phyloP scores from a whole-genome alignment of 2,329 filamentous ascomycete species.

The Colletotrichum plurivorum region DNA sequence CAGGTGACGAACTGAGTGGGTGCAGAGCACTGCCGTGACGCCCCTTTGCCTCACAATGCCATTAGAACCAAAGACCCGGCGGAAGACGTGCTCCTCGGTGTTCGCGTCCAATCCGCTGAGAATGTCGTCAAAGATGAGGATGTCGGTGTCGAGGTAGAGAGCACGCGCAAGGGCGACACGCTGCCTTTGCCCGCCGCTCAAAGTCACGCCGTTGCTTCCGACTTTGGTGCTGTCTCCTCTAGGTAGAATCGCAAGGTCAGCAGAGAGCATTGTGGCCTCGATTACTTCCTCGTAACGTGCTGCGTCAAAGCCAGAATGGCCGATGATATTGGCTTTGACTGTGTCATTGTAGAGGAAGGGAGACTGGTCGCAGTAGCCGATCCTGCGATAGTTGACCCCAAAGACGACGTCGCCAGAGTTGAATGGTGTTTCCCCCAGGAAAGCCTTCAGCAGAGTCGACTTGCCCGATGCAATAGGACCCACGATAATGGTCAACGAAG shows the following conservation, averaged over 20 bases:
- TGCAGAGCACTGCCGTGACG: conserved; percentile 53
- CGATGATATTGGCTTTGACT: conserved; percentile 56
- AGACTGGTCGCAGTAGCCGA: conserved; percentile 52
- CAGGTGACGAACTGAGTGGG: conserved; percentile 55
- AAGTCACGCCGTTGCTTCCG: conserved; percentile 57
- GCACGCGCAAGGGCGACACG: conserved; percentile 48
- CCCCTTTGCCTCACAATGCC: conserved; percentile 45
- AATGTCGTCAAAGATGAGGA: conserved; percentile 53
- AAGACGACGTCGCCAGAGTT: conserved; percentile 41
- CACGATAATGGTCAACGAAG: conserved; percentile 53
- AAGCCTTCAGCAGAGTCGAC: conserved; percentile 54
- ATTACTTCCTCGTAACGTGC: conserved; percentile 53
- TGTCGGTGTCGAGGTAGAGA: conserved; percentile 47
- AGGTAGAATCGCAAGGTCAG: conserved; percentile 50
- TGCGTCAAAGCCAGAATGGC: conserved; percentile 48
- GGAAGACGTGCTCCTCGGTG: conserved; percentile 51
- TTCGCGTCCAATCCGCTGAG: conserved; percentile 53
- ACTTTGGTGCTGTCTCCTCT: conserved; percentile 55
- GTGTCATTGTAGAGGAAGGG: conserved; percentile 52
- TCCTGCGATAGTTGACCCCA: conserved; percentile 21
- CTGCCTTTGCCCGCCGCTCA: conserved; percentile 57
- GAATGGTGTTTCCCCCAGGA: conserved; percentile 48
- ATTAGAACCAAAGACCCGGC: conserved; percentile 46
- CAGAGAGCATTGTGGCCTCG: conserved; percentile 49
- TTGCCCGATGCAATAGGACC: conserved; percentile 58